Percentiles rank a stretch among this genome's conserved stretches.
Conservation (phyloP, 176 grass and related monocot genomes). For the Pontederia crassipes region DNA sequence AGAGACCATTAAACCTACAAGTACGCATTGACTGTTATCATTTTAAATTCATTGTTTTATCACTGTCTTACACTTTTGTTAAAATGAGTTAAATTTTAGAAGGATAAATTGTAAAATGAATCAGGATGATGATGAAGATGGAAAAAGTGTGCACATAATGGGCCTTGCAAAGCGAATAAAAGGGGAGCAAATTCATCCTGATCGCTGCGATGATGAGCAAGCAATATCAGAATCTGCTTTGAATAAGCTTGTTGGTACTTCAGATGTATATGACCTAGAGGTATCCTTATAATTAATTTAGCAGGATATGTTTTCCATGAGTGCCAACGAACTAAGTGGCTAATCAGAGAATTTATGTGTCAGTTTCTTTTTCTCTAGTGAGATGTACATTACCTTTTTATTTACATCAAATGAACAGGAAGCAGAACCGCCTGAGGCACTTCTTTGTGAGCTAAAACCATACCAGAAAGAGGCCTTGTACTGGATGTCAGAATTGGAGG, state of each 20-base stretch:
- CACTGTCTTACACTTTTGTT: too few species aligned
- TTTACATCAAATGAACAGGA: conserved; percentile 29
- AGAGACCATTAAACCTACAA: conserved; percentile 40
- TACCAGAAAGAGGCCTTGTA: conserved; percentile 90
- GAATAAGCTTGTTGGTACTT: conserved; percentile 78
- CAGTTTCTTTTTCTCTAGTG: too few species aligned
- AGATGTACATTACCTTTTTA: background rate
- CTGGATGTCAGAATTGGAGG: conserved; percentile 90
- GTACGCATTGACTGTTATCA: conserved; percentile 25
- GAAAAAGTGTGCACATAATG: conserved; percentile 19
- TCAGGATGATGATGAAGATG: conserved; percentile 40
- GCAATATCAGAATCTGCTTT: conserved; percentile 75
- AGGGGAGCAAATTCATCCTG: conserved; percentile 39
- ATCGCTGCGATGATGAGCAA: conserved; percentile 59
- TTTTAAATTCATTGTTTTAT: too few species aligned
- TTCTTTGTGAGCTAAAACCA: conserved; percentile 56
- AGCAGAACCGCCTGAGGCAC: conserved; percentile 59
- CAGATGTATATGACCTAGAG: conserved; percentile 55
- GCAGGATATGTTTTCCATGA: too few species aligned
- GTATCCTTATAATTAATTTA: conserved; percentile 21
- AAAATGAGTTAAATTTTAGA: background rate
- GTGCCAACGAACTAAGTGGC: too few species aligned
- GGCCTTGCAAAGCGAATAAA: conserved; percentile 21
- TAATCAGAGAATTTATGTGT: too few species aligned
- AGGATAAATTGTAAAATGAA: conserved; percentile 9